Conservation (phyloP, 1,284 basidiomycete genomes). For the Trichosporon coremiiforme region DNA sequence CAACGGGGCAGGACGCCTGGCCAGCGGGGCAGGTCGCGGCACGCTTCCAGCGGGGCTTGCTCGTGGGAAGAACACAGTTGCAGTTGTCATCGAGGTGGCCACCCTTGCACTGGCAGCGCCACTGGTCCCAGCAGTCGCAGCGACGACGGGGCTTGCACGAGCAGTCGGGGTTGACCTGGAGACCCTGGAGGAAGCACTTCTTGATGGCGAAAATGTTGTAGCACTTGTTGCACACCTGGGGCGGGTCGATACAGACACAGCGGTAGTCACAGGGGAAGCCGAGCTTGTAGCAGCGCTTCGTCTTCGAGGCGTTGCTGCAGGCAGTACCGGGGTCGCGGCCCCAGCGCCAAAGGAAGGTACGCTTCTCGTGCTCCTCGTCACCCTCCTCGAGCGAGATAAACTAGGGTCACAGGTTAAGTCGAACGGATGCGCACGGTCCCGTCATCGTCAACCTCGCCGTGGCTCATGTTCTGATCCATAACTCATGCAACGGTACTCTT, state of each 20-base stretch:
- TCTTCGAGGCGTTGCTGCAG: constrained; percentile 3
- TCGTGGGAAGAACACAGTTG: constrained; percentile 28
- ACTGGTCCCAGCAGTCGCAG: constrained; percentile 27
- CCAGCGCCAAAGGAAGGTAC: constrained; percentile 1
- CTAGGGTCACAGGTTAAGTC: too few species aligned
- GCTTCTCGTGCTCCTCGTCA: constrained; percentile 13
- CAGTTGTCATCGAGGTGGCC: constrained; percentile 27
- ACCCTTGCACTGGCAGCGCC: constrained; percentile 24
- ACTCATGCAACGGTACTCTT: too few species aligned
- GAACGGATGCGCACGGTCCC: too few species aligned
- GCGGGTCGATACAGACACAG: constrained; percentile 20
- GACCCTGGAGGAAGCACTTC: constrained; percentile 21
- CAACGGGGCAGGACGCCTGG: constrained; percentile 28
- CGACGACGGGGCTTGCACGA: constrained; percentile 20
- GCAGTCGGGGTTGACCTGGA: constrained; percentile 30
- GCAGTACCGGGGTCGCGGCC: not conserved
- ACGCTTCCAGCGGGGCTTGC: constrained; percentile 19
- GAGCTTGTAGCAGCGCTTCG: constrained; percentile 14
- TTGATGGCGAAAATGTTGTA: constrained; percentile 23
- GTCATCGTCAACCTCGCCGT: too few species aligned
- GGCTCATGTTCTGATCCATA: too few species aligned
- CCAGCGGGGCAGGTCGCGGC: constrained; percentile 21
- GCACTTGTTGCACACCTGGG: constrained; percentile 28
- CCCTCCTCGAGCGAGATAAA: constrained; percentile 8
- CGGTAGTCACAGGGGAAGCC: constrained; percentile 12